Base-by-base conservation (phyloP, 2,329 filamentous ascomycete species). In the Ophioceras dolichostomum region DNA sequence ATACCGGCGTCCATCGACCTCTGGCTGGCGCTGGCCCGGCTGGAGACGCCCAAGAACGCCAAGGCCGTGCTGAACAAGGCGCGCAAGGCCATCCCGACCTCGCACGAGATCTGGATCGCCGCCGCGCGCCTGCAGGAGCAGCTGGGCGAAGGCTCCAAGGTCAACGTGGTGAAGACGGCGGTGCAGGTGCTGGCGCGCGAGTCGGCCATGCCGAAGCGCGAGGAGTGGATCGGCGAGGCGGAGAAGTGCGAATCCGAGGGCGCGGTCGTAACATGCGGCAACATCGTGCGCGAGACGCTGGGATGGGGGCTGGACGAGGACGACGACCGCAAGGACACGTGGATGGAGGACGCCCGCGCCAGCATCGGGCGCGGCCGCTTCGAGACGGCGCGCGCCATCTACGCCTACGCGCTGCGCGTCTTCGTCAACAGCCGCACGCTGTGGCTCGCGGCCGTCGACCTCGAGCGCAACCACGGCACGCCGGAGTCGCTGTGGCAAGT, bases 1-100 rank as follows among this genome's bases (percentile, higher is more conserved):
- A 94, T 98, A 39, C 89, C 89, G 0, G 68, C 93, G 6, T 94
- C 89, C 1, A 81, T 95, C 27, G 93, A 98, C 53, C 65, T 98
- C 2, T 98, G 91, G 91, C 72, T 98, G 32, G 91, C 89, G 2
- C 70, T 96, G 40, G 91, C 91, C 20, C 82, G 87, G 26, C 68
- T 98, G 1, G 89, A 95, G 58, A 83, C 77, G 0, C 84, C 87
- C 0, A 83, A 94, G 47, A 89, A 94, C 50, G 91, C 93, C 2
- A 89, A 94, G 54, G 84, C 89, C 52, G 87, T 98, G 29, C 72
- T 98, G 45, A 98, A 98, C 61, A 88, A 80, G 58, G 93, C 93
- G 22, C 83, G 91, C 45, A 94, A 94, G 62, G 87, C 89, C 2
- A 77, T 94, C 5, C 91, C 91, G 1, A 91, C 87, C 2, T 95